Evolutionary conservation across 805 yeast genomes (phyloP).

Genomic region (Schizosaccharomyces lindneri): DNA sequence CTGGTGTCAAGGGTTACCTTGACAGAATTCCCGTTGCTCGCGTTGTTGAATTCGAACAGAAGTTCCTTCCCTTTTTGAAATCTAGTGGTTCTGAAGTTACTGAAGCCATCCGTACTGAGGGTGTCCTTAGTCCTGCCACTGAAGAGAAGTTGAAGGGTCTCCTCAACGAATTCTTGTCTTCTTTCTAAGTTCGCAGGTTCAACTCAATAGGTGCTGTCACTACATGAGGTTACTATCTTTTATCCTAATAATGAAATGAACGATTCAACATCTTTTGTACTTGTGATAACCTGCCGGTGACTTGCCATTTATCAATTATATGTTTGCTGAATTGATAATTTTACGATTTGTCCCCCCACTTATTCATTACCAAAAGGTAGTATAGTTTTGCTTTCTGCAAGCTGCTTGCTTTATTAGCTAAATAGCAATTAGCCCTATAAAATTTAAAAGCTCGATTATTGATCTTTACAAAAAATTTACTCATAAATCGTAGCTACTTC

Average conservation of each 20-base stretch:
- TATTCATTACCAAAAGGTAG: too few species aligned
- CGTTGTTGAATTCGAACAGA: slow-evolving; percentile 74
- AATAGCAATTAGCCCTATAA: too few species aligned
- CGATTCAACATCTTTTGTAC: neutral
- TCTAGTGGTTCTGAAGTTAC: slow-evolving; percentile 69
- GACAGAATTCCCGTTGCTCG: slow-evolving; percentile 65
- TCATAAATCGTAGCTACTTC: too few species aligned
- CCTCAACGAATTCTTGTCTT: slow-evolving; percentile 83
- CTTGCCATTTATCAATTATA: neutral
- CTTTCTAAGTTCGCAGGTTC: slow-evolving; percentile 13
- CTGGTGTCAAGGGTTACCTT: slow-evolving; percentile 99
- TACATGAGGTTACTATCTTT: neutral
- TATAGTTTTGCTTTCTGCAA: too few species aligned
- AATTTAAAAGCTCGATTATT: too few species aligned
- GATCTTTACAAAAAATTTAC: too few species aligned
- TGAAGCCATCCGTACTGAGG: slow-evolving; percentile 62
- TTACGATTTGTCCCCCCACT: too few species aligned
- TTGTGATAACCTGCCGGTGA: neutral
- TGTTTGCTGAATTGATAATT: too few species aligned
- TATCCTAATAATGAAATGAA: neutral
- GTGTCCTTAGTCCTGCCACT: slow-evolving; percentile 71
- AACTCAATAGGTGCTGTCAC: neutral
- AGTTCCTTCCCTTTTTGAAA: slow-evolving; percentile 78
- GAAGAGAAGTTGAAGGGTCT: slow-evolving; percentile 72
- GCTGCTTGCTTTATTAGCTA: too few species aligned